Percentiles rank a stretch among this genome's conserved stretches.
These are phyloP conservation scores for Parmelia sp. DNA, from an alignment of 495 filamentous ascomycete genomes.

Conservation along the genomic window DNA sequence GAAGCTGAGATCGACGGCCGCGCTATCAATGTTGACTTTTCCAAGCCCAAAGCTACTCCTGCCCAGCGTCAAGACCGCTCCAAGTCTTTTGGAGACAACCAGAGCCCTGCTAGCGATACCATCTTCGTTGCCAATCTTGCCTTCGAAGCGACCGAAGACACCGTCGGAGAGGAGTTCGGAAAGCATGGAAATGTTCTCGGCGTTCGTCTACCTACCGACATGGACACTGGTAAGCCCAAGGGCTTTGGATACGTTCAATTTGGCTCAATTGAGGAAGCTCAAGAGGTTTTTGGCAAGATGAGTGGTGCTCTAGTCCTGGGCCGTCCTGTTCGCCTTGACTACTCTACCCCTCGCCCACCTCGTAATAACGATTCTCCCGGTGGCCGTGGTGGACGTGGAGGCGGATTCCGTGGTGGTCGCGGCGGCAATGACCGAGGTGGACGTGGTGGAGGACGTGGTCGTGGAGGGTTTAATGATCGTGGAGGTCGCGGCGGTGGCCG, in stretches of 20 bases:
- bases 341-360: conserved; percentile 65
- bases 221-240: conserved; percentile 79
- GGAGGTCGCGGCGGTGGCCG: conserved; percentile 47
- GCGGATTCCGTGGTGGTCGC: conserved; percentile 44
- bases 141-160: conserved; percentile 75
- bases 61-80: conserved; percentile 54
- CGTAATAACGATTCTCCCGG: conserved; percentile 39
- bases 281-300: conserved; percentile 64
- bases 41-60: conserved; percentile 57
- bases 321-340: conserved; percentile 83
- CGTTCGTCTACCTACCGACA: conserved; percentile 85
- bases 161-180: conserved; percentile 68
- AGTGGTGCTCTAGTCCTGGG: conserved; percentile 71
- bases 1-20: conserved; percentile 78
- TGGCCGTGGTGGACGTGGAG: conserved; percentile 39
- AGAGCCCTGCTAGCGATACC: conserved; percentile 71
- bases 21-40: conserved; percentile 82
- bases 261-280: conserved; percentile 76
- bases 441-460: conserved; percentile 44
- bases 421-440: conserved; percentile 49
- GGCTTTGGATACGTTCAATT: conserved; percentile 94
- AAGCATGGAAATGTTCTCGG: conserved; percentile 62
- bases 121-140: conserved; percentile 91
- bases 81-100: conserved; percentile 65
- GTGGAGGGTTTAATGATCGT: conserved; percentile 40